Evolutionary conservation across 2,329 filamentous ascomycete species (phyloP).

Genomic region (Aureobasidium sp.): DNA sequence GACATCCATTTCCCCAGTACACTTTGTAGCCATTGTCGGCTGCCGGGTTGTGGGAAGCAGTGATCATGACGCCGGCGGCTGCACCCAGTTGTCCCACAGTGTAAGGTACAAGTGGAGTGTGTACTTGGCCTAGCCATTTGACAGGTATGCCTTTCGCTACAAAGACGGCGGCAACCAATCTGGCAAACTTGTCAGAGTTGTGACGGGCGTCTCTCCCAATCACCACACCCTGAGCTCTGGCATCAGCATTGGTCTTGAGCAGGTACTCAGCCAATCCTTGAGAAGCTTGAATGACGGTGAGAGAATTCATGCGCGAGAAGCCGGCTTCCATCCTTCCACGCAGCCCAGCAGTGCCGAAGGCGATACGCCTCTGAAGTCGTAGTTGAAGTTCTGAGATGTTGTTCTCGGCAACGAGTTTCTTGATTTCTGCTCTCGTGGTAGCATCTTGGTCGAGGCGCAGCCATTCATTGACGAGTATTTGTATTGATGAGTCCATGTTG

Average conservation of each 20-base stretch:
- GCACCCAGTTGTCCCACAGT: constrained; percentile 48
- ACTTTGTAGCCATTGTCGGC: constrained; percentile 63
- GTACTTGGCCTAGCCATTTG: constrained; percentile 51
- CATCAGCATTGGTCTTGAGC: constrained; percentile 33
- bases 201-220: constrained; percentile 58
- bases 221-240: constrained; percentile 45
- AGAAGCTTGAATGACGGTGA: constrained; percentile 46
- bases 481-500: constrained; percentile 21
- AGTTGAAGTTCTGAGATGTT: constrained; percentile 44
- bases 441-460: constrained; percentile 52
- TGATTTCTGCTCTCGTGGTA: constrained; percentile 48
- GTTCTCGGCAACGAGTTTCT: constrained; percentile 39
- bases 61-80: constrained; percentile 58
- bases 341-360: constrained; percentile 57
- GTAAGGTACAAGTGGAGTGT: constrained; percentile 58
- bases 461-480: constrained; percentile 48
- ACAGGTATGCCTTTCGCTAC: constrained; percentile 52
- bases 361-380: constrained; percentile 49
- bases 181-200: constrained; percentile 55
- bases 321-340: constrained; percentile 60
- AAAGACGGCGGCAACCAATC: constrained; percentile 54
- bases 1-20: constrained; percentile 58
- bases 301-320: constrained; percentile 43
- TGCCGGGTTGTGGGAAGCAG: constrained; percentile 58
- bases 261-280: constrained; percentile 59